A percentile compares a stretch with the other conserved stretches of the same genome.
phyloP scores from a whole-genome alignment of 495 filamentous ascomycete species.

The Talaromyces stipitatus region DNA sequence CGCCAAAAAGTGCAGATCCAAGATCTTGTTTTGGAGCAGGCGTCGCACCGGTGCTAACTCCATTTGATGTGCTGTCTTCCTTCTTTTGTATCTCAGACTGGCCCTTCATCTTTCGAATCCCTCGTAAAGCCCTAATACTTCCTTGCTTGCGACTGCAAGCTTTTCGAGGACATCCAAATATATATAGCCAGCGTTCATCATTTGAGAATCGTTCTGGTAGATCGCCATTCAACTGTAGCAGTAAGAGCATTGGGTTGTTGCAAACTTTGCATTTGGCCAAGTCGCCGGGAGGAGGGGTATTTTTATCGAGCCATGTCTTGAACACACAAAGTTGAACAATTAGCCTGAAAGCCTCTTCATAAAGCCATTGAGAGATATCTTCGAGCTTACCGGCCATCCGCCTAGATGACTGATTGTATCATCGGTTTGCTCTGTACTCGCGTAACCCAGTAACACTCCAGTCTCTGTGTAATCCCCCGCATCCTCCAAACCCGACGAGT shows the following conservation, averaged over 20 bases:
- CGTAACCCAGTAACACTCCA: conserved; percentile 84
- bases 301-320: conserved; percentile 73
- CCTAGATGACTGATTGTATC: conserved; percentile 87
- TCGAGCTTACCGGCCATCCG: conserved; percentile 65
- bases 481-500: conserved; percentile 55
- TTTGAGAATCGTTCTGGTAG: conserved; percentile 77
- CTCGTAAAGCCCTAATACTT: conserved; percentile 64
- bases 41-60: conserved; percentile 12
- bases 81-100: conserved; percentile 23
- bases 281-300: conserved; percentile 62
- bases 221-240: conserved; percentile 88
- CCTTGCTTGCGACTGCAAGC: conserved; percentile 78
- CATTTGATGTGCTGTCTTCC: conserved; percentile 28
- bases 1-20: conserved; percentile 49
- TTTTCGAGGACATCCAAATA: conserved; percentile 73
- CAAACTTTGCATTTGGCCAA: conserved; percentile 86
- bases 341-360: not conserved
- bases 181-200: conserved; percentile 79
- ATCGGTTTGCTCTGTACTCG: conserved; percentile 70
- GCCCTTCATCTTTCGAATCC: conserved; percentile 38
- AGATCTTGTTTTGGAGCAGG: conserved; percentile 42
- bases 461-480: conserved; percentile 70
- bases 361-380: not conserved
- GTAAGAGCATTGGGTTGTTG: conserved; percentile 71
- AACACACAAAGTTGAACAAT: not conserved